Percentiles rank a stretch among this genome's conserved stretches.
These are phyloP conservation scores for Amoeboaphelidium protococcarum DNA, from an alignment of 371 early-diverging fungal genomes.

Conservation along the genomic window DNA sequence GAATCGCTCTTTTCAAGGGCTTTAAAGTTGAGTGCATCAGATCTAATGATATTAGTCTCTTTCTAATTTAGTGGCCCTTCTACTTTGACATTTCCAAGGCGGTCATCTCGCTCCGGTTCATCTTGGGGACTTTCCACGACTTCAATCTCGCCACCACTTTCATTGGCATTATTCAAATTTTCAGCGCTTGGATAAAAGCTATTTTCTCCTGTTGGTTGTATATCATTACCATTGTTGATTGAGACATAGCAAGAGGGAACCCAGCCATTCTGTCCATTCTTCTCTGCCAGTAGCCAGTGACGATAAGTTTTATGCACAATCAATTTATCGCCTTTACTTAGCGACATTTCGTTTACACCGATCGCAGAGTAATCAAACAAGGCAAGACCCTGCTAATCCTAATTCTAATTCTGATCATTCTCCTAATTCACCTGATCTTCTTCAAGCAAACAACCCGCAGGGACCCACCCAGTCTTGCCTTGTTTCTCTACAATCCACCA, in stretches of 20 bases:
- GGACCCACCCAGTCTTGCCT: conserved; percentile 26
- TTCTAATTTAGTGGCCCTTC: too few relatives aligned
- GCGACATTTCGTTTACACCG: conserved; percentile 19
- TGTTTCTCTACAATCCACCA: conserved; percentile 26
- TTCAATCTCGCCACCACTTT: too few relatives aligned
- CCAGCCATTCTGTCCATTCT: conserved; percentile 10
- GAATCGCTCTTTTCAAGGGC: too few relatives aligned
- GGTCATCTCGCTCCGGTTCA: too few relatives aligned
- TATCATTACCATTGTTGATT: conserved; percentile 16
- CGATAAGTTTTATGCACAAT: conserved; percentile 13
- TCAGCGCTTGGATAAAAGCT: too few relatives aligned
- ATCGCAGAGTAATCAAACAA: conserved; percentile 22
- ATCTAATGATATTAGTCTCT: too few relatives aligned
- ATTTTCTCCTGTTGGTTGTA: neutral
- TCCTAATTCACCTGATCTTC: conserved; percentile 2
- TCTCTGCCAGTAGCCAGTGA: conserved; percentile 17
- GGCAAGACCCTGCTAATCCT: conserved; percentile 16
- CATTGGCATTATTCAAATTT: too few relatives aligned
- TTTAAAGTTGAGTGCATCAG: too few relatives aligned
- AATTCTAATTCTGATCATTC: conserved; percentile 8
- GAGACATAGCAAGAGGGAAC: conserved; percentile 14
- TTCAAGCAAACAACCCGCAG: conserved; percentile 22
- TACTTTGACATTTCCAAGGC: too few relatives aligned
- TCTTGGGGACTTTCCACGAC: too few relatives aligned
- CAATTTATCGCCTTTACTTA: conserved; percentile 22